Evolutionary conservation across 768 basidiomycete species (phyloP), one percentile per base, ranked within the genome.

Genomic region (Boletus pseudo-olivaceus): DNA sequence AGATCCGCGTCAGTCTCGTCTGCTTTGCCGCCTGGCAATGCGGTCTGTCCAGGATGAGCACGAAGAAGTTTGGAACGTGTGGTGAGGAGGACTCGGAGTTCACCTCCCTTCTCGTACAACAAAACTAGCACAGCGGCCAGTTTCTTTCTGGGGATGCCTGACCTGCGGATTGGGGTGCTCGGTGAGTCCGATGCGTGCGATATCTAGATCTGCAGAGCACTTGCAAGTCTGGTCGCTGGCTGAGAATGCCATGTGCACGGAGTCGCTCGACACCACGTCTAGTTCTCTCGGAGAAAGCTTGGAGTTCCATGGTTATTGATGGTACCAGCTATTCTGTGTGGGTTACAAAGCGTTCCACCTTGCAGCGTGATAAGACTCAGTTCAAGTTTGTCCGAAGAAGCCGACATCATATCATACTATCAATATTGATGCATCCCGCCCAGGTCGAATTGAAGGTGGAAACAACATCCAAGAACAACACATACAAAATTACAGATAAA

Each of bases 41-140:
- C 90, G 4, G 89, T 90, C 65, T 92, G 85, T 17, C 88, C 90
- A 4, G 89, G 84, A 68, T 92, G 89, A 0, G 85, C 82, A 29
- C 88, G 75, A 11, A 92, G 75, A 3, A 73, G 65, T 67, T 88
- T 92, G 6, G 92, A 90, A 10, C 93, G 82, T 4, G 93, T 96
- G 1, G 93, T 96, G 50, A 96, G 73, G 20, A 95, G 74, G 5
- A 95, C 91, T 12, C 85, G 81, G 7, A 94, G 71, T 41, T 78
- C 69, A 17, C 82, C 86, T 4, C 73, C 77, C n/a, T 79, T 72
- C 67, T 94, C 88, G 57, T 84, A 95, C 1, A 96, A 72, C 11
- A 93, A 75, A 2, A 94, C 82, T 3, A 95, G 77, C 0, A 95
- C 91, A 8, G 89, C 89, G 5, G 84, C 90, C 12, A 84, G 79